phyloP scores from a whole-genome alignment of 495 filamentous ascomycete genomes.

The Penicillium flavigenum region DNA sequence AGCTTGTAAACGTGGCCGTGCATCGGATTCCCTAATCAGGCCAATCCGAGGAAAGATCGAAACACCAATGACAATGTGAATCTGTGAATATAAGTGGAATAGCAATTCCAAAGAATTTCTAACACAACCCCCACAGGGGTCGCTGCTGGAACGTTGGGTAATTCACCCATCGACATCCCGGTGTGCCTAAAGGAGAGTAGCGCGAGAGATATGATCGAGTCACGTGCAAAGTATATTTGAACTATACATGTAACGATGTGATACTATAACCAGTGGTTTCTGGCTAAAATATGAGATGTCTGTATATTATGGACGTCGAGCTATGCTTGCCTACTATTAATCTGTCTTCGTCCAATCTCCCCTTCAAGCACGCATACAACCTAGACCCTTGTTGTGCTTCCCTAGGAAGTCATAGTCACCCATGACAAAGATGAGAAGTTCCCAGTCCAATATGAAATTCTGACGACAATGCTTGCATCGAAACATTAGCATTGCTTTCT shows the following conservation, averaged over 20 bases:
- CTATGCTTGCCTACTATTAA: no score
- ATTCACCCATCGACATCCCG: not conserved
- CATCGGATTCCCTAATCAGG: slow-evolving; percentile 21
- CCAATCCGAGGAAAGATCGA: slow-evolving; percentile 13
- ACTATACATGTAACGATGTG: not conserved
- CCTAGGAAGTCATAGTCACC: not conserved
- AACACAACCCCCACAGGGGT: not conserved
- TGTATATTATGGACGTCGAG: not conserved
- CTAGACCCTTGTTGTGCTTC: slow-evolving; percentile 1
- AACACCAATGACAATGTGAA: not conserved
- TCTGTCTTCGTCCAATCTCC: not conserved
- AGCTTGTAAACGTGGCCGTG: not conserved
- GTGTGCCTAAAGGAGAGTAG: slow-evolving; percentile 18
- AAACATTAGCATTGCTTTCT: not conserved
- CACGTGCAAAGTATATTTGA: slow-evolving; percentile 1
- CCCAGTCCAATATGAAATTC: not conserved
- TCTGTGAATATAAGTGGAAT: slow-evolving; percentile 1
- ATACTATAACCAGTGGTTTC: not conserved
- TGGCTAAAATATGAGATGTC: not conserved
- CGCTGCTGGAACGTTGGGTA: not conserved
- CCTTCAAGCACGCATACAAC: not conserved
- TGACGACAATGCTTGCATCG: not conserved
- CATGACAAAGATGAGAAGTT: not conserved
- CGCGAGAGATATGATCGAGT: not conserved
- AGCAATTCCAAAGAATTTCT: not conserved